Base-by-base conservation (phyloP, 176 grass and related monocot genomes). In the Hsuehochloa calcarea region DNA sequence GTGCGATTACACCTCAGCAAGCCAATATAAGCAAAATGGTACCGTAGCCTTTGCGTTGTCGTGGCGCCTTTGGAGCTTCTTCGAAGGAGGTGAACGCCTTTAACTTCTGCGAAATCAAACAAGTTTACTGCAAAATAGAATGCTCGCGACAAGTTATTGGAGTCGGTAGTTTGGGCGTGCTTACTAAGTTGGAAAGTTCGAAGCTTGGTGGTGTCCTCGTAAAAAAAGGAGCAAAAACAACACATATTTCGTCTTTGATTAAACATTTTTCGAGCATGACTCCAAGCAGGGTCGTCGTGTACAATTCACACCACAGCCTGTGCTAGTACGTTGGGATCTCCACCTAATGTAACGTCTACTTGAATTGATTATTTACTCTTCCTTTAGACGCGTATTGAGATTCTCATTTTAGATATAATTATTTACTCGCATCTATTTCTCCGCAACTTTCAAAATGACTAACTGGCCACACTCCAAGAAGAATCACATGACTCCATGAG, bases 1-100 rank as follows among this genome's bases (percentile, higher is more conserved):
- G 72, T 65, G 83, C 88, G 83, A 86, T 77, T 90, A 76, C 83
- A 86, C 64, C 12, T 85, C 77, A 85, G 43, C 82, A 40, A 20
- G 4, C 9, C 10, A 0, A 16, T 4, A 12, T 4, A 15, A 27
- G 50, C 25, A 61, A 81, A 54, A 54, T 80, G 41, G 8, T 2
- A 17, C 10, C 8, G 19, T 45, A 20, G 0, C 23, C 11, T 72
- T 52, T 39, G 40, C 11, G 23, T 40, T 43, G 43, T 61, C 3
- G 56, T 41, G 40, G 23, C 10, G 13, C 44, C 34, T 26, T 8
- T 14, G 25, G 47, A 25, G n/a, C 22, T 75, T 16, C 5, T 82
- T 82, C 2, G 35, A 37, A 43, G 46, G 15, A 66, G 68, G 45
- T 6, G 41, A 80, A 14, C 6, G 10, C 15, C 63, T 59, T 78